phyloP scores from a whole-genome alignment of 2,329 filamentous ascomycete genomes.

The Scytalidium sp. region DNA sequence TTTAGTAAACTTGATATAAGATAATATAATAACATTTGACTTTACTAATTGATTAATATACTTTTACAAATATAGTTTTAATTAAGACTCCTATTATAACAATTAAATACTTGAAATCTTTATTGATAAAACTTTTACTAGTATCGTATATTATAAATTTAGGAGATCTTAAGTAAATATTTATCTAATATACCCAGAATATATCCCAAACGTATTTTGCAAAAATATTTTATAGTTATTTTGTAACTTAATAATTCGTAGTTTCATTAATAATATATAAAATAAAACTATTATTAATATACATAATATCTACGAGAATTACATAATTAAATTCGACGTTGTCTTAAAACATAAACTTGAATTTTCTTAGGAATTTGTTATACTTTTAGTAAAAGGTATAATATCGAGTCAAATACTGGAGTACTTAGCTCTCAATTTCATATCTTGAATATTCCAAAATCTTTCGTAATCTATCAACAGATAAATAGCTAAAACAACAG shows the following conservation, averaged over 20 bases:
- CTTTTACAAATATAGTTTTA: conserved; percentile 5
- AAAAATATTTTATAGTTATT: conserved; percentile 1
- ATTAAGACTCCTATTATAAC: conserved; percentile 1
- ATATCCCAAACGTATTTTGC: conserved; percentile 2
- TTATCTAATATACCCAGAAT: conserved; percentile 4
- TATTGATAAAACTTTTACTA: conserved; percentile 4
- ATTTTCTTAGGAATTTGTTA: neutral
- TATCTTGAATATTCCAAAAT: neutral
- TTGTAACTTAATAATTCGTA: conserved; percentile 4
- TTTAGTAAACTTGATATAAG: conserved; percentile 4
- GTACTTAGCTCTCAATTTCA: neutral
- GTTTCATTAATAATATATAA: conserved; percentile 5
- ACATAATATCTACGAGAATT: conserved; percentile 5
- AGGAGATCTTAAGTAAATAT: conserved; percentile 5
- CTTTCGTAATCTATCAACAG: neutral
- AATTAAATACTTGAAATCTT: too few relatives aligned
- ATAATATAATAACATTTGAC: conserved; percentile 7
- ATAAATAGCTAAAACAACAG: neutral
- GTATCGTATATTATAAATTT: conserved; percentile 1
- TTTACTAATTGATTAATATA: conserved; percentile 4
- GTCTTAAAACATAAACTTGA: conserved; percentile 5
- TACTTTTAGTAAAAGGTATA: conserved; percentile 2
- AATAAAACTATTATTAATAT: conserved; percentile 1
- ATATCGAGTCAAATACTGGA: conserved; percentile 1
- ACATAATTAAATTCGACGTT: conserved; percentile 6